A percentile compares a stretch with the other conserved stretches of the same genome.
These are phyloP conservation scores for Fremontodendron californicum DNA, from an alignment of 345 rosid genomes.

Conservation along the genomic window DNA sequence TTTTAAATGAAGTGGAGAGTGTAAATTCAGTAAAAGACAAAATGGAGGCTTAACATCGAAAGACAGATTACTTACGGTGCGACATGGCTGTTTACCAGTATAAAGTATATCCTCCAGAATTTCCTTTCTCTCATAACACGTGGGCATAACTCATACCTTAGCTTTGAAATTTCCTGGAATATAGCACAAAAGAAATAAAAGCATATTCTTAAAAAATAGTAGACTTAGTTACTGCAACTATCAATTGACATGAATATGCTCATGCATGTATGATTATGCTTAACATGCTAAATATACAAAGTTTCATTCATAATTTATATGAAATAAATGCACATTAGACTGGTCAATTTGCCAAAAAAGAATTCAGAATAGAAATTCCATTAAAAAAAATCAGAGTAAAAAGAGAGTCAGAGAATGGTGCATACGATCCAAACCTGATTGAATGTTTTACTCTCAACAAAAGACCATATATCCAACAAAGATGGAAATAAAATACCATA, in stretches of 20 bases:
- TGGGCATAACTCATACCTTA: conserved; percentile 62
- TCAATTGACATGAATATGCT: background rate
- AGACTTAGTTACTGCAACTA: background rate
- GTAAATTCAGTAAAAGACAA: background rate
- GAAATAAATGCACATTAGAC: background rate
- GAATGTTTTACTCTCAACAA: background rate
- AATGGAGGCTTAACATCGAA: conserved; percentile 2
- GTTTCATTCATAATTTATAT: background rate
- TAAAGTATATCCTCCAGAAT: conserved; percentile 69
- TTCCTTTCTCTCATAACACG: conserved; percentile 61
- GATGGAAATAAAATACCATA: background rate
- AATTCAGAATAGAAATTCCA: background rate
- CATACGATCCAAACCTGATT: background rate
- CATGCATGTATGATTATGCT: background rate
- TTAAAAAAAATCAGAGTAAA: background rate
- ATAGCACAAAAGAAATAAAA: background rate
- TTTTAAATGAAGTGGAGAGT: background rate
- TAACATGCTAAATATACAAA: background rate
- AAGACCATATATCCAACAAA: background rate
- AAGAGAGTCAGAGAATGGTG: background rate
- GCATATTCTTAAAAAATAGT: background rate
- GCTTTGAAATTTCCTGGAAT: conserved; percentile 55
- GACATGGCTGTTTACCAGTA: conserved; percentile 49
- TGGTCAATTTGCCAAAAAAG: background rate
- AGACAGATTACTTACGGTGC: conserved; percentile 37